Evolutionary conservation across 805 yeast species (phyloP), one percentile per base, ranked within the genome.

Genomic region (Ogataea thermomethanolica): DNA sequence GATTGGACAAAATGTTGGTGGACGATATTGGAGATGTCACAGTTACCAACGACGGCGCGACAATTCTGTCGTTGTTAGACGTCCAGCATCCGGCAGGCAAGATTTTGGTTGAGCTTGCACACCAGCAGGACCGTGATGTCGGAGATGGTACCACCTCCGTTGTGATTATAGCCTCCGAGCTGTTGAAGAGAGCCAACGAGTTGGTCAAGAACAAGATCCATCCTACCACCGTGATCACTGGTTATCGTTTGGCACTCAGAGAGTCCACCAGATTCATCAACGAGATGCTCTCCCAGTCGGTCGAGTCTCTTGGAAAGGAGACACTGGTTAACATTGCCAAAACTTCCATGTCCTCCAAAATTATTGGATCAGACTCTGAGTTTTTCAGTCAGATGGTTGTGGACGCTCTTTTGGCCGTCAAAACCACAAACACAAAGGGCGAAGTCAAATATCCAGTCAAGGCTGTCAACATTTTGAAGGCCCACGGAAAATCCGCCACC

Each of bases 21-120:
- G 99, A 93, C 65, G 99, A 93, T 58, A 95, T 93, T 66, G 99
- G 99, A 49, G 99, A 95, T 66, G 97, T 93, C 33, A 90, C 96
- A 5, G 97, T 93, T 36, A 93, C 99, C 33, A 93, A 93, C 66
- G 99, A 93, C 65, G 99, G 99, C 51, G 99, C 99, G 44, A 93
- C 99, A 4, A 93, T 93, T 55, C 71, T 93, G 49, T 76, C 88
- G 8, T 67, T 95, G 38, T 71, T 93, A 50, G 99, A 93, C 61
- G 98, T 93, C 37, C 96, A 93, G 66, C 99, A 93, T 64, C 99
- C 99, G 25, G 99, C 99, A 1, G 99, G 98, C 12, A 91, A 89
- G 68, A 93, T 93, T 54, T 71, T 93, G 43, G 99, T 93, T 35
- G 98, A 93, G 59, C 74, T 93, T 58, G 99, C 99, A 2, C 96